Percentiles rank a stretch among this genome's conserved stretches.
Evolutionary conservation across 202 grass and related monocot species (phyloP).

Genomic region (Schoenoplectus tabernaemontani): DNA sequence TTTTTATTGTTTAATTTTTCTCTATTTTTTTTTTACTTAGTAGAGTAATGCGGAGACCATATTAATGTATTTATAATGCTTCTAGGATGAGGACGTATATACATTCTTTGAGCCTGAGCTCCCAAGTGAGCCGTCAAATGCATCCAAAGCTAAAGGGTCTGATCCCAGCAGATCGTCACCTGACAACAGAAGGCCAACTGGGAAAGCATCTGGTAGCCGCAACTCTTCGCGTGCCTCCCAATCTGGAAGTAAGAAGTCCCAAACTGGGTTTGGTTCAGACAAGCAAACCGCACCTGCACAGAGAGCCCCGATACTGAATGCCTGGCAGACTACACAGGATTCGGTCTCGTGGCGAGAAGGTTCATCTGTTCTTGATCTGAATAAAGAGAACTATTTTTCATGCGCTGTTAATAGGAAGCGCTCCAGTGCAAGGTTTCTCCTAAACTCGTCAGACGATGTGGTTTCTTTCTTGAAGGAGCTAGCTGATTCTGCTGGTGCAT

Average conservation of each 20-base stretch:
- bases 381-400: slow-evolving; percentile 95
- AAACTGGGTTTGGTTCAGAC: slow-evolving; percentile 26
- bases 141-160: slow-evolving; percentile 43
- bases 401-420: slow-evolving; percentile 86
- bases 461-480: slow-evolving; percentile 73
- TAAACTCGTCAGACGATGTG: slow-evolving; percentile 83
- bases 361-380: slow-evolving; percentile 89
- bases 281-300: slow-evolving; percentile 33
- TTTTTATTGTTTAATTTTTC: background rate
- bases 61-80: slow-evolving; percentile 11
- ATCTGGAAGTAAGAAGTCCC: slow-evolving; percentile 37
- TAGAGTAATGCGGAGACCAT: background rate
- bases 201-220: slow-evolving; percentile 45
- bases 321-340: slow-evolving; percentile 44
- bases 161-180: slow-evolving; percentile 26
- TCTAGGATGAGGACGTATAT: slow-evolving; percentile 99
- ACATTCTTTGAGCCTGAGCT: slow-evolving; percentile 95
- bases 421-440: slow-evolving; percentile 74
- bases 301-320: slow-evolving; percentile 26
- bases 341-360: slow-evolving; percentile 71
- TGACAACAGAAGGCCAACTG: slow-evolving; percentile 38
- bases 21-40: background rate
- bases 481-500: slow-evolving; percentile 32
- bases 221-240: slow-evolving; percentile 56
- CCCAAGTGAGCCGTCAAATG: slow-evolving; percentile 57